Evolutionary conservation across 2,329 filamentous ascomycete genomes (phyloP), one percentile per base, ranked within the genome.

Genomic region (Daldinia eschscholtzii): DNA sequence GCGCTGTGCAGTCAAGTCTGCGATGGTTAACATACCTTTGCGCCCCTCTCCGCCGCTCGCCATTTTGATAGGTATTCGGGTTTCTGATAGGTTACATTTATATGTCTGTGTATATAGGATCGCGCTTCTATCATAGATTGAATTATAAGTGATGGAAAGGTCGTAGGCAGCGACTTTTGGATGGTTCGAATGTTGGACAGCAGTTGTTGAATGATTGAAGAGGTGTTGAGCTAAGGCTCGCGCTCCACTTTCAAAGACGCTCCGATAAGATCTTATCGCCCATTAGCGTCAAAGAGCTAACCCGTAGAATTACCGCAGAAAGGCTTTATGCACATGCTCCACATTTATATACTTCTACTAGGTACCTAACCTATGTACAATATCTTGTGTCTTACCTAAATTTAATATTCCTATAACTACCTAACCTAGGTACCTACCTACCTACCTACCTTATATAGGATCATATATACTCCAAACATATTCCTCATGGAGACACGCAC

Each of bases 1-100:
- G 61, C 66, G 46, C 35, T 62, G 65, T 57, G 66, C 53, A 15
- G 42, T 13, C 30, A 39, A 35, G 39, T 13, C 20, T 41, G 28
- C 26, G 26, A 52, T 50, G 35, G 44, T 20, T 7, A 68, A 68
- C 66, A 50, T 74, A 73, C 74, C 74, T 75, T 73, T 76, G 63
- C 75, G 74, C 68, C 67, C 70, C 57, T 76, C 74, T 44, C 71
- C 73, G 67, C 70, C 72, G 52, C 73, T 73, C 57, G 72, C 74
- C 75, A 77, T 77, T 57, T 35, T 62, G 61, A 56, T 57, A 58
- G 60, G 50, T 48, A 18, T 53, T 61, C 61, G 20, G 12, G 41
- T 20, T 12, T 33, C 35, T 30, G 39, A 39, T 55, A 33, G 28
- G 39, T 68, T 30, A 71, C 68, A 70, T 70, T 65, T 61, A 66